Evolutionary conservation across 768 basidiomycete genomes (phyloP), one percentile per base, ranked within the genome.

Genomic region (Russula griseocarnosa): DNA sequence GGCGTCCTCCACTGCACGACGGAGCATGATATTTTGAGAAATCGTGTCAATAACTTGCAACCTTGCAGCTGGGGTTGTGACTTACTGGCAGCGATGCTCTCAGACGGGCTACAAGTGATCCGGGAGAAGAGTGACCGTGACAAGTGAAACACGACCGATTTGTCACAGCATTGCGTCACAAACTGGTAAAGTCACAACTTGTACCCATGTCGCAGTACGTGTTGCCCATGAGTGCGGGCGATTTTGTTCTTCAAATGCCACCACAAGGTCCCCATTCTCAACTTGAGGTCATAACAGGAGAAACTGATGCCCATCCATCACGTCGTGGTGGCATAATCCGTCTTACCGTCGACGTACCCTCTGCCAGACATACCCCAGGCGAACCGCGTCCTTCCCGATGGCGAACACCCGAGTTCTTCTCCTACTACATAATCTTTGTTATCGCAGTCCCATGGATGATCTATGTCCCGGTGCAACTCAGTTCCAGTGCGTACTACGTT

Each of bases 321-420:
- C 58, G 50, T 13, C 66, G 69, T 5, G 71, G 61, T 50, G 79
- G 80, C 36, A 72, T 83, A 65, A 75, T 75, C 2, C 56, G 71
- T n/a, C 74, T 87, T 5, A 88, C 88, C 3, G 80, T 88, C 10
- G 73, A 81, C 50, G 80, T 83, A 20, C 82, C 86, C 0, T 74
- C 79, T 20, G 73, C 81, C 1, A 74, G 71, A 30, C 54, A 69
- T n/a, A 63, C 61, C 46, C 11, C 46, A 11, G 72, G 72, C 13
- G 59, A 69, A 62, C 62, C 69, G 22, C 73, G 73, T 3, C 77
- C 79, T 3, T 69, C 89, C 26, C 77, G 90, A 75, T 98, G 95
- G 96, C 77, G 73, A 49, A 89, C 91, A 0, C 73, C 77, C 11
- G 97, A 98, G 72, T 98, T 96, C 76, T 78, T 82, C 67, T 69